phyloP scores from a whole-genome alignment of 768 basidiomycete genomes.

The Macrolepiota dolichaula region DNA sequence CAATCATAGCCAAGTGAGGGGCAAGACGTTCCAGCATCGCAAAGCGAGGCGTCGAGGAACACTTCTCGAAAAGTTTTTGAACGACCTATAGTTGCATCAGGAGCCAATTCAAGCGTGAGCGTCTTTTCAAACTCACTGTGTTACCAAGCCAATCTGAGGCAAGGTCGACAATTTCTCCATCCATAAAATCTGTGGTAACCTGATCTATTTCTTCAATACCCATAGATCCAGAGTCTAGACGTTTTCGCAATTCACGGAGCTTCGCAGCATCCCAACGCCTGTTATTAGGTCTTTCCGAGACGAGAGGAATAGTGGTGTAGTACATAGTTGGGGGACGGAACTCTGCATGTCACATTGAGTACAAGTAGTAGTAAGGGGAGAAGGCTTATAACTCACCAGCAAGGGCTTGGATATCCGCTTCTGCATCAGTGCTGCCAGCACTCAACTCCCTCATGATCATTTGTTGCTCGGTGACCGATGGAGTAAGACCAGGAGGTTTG shows the following conservation, averaged over 20 bases:
- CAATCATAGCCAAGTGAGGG: conserved; percentile 95
- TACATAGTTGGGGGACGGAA: conserved; percentile 93
- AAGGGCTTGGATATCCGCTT: conserved; percentile 80
- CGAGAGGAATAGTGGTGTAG: conserved; percentile 91
- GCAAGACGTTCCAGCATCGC: conserved; percentile 92
- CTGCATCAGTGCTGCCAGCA: conserved; percentile 71
- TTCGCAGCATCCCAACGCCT: conserved; percentile 93
- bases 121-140: conserved; percentile 49
- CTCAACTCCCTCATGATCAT: conserved; percentile 95
- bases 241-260: conserved; percentile 90
- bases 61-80: conserved; percentile 94
- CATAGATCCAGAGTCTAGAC: conserved; percentile 88
- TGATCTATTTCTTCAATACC: conserved; percentile 84
- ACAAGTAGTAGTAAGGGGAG: neutral
- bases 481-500: conserved; percentile 65
- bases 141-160: conserved; percentile 99
- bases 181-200: conserved; percentile 86
- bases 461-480: conserved; percentile 88
- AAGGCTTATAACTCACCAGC: conserved; percentile 57
- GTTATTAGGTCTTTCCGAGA: conserved; percentile 80
- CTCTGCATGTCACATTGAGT: conserved; percentile 42
- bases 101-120: neutral
- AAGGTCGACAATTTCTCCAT: conserved; percentile 92
- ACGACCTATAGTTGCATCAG: conserved; percentile 58
- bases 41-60: conserved; percentile 71